Conservation (phyloP, 2,329 filamentous ascomycete genomes). For the Cladophialophora psammophila region DNA sequence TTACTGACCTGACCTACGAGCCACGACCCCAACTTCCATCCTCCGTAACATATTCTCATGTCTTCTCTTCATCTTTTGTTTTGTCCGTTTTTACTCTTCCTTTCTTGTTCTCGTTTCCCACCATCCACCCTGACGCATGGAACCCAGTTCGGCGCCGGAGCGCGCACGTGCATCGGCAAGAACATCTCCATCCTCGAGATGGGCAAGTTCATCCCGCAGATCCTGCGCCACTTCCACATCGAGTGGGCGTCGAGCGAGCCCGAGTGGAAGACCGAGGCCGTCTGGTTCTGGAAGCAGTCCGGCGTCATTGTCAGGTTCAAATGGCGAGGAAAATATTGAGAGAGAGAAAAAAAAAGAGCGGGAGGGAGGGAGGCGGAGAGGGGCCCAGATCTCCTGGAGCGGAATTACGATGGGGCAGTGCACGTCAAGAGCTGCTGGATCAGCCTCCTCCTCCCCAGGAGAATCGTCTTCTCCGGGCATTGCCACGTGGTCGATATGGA, state of each 20-base stretch:
- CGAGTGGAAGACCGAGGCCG: slow-evolving; percentile 25
- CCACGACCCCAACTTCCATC: too few relatives aligned
- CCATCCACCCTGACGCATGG: too few relatives aligned
- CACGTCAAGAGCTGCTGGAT: too few relatives aligned
- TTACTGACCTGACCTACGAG: not conserved
- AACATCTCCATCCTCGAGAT: slow-evolving; percentile 33
- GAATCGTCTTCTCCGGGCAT: too few relatives aligned
- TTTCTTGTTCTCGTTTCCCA: too few relatives aligned
- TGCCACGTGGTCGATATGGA: too few relatives aligned
- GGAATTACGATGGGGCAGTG: too few relatives aligned
- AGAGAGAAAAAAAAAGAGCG: not conserved
- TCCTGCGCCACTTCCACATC: slow-evolving; percentile 29
- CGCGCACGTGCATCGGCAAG: slow-evolving; percentile 31
- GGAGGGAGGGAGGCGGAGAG: too few relatives aligned
- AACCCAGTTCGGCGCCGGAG: slow-evolving; percentile 57
- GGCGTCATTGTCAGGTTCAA: slow-evolving; percentile 19
- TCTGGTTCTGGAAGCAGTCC: slow-evolving; percentile 27
- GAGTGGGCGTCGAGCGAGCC: slow-evolving; percentile 21
- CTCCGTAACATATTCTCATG: too few relatives aligned
- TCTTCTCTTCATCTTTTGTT: not conserved
- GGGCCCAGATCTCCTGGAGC: too few relatives aligned
- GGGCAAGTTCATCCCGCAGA: slow-evolving; percentile 33
- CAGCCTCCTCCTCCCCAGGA: too few relatives aligned
- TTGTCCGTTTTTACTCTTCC: not conserved
- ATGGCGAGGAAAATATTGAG: slow-evolving; percentile 11